Evolutionary conservation across 1,139 yeast species (phyloP), one percentile per base, ranked within the genome.

Genomic region (Eremothecium cymbalariae): DNA sequence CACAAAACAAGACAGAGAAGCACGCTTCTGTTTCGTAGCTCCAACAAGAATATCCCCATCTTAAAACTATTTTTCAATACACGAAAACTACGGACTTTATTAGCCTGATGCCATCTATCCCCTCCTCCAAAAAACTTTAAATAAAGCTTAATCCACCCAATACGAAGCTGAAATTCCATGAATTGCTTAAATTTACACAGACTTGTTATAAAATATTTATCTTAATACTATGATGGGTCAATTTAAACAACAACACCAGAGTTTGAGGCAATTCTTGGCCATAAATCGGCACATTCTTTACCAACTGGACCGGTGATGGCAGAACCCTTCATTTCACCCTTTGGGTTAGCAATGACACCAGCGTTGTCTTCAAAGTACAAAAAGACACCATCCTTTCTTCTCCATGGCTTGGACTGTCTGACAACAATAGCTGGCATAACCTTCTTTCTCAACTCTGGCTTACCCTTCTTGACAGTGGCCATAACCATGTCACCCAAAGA

Each of bases 241-340:
- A 55, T 60, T 73, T 88, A 90, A 68, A 86, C 99, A 71, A 93
- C 98, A 68, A 93, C 98, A 84, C 98, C 98, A 63, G 98, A 93
- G 90, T 86, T 86, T 60, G 97, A 86, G 66, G 99, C 98, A 74
- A 93, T 90, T 80, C 98, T 88, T 69, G 99, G 99, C 99, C 99
- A 93, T 71, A 93, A 83, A 68, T 93, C 99, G 68, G 99, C 98
- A 77, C 98, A 90, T 77, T 93, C 99, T 78, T 90, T 93, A 70
- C 96, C 98, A 65, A 93, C 99, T 63, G 99, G 98, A 71, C 99
- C 99, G 64, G 98, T 93, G 68, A 93, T 90, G 64, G 98, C 98
- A 58, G 98, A 93, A 73, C 99, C 99, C 80, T 93, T 93, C 98
- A 93, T 93, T 75, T 93, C 99, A 77, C 99, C 99, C 90, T 93